Evolutionary conservation across 2,329 filamentous ascomycete species (phyloP), one percentile per base, ranked within the genome.

Genomic region (Sporothrix humicola): DNA sequence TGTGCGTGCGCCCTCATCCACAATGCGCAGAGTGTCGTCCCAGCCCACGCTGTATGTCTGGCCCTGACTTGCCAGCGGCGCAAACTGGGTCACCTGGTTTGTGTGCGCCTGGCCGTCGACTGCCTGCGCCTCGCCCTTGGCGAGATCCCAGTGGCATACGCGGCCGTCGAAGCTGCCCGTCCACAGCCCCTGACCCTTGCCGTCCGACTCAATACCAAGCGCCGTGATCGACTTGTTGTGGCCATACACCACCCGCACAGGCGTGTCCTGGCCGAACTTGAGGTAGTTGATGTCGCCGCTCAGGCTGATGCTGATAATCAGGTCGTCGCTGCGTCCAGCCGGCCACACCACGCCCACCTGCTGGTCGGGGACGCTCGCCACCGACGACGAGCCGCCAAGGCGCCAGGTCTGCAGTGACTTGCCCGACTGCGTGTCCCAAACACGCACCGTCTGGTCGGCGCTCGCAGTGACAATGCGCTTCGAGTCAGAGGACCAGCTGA

Each of bases 271-370:
- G 61, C 92, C 92, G 79, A 93, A 89, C 12, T 89, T 86, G 59
- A 98, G 87, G 82, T 99, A 99, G 81, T 93, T 97, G 74, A 99
- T 89, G 80, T 98, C 93, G 31, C 96, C 96, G 69, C 91, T 90
- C 23, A 98, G 87, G 78, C 94, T 96, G 77, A 98, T 85, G 81
- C 93, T 97, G 81, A 99, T 95, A 76, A 99, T 90, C 74, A 98
- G 85, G 44, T 92, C 93, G 80, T 99, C 96, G 71, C 85, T 92
- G 76, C 95, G 89, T 66, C 92, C 93, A 65, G 90, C 87, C 0
- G 95, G 93, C 90, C 94, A 97, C 10, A 96, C 93, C 6, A 99
- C 94, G 71, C 96, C 96, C 46, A 98, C 93, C 81, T 99, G 96
- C 82, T 99, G 96, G 80, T 98, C 88, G 3, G 87, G 87, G 52